Percentiles rank a stretch among this genome's conserved stretches.
phyloP scores from a whole-genome alignment of 192 early-diverging fungal genomes.

The Rhizophagus prolifer region DNA sequence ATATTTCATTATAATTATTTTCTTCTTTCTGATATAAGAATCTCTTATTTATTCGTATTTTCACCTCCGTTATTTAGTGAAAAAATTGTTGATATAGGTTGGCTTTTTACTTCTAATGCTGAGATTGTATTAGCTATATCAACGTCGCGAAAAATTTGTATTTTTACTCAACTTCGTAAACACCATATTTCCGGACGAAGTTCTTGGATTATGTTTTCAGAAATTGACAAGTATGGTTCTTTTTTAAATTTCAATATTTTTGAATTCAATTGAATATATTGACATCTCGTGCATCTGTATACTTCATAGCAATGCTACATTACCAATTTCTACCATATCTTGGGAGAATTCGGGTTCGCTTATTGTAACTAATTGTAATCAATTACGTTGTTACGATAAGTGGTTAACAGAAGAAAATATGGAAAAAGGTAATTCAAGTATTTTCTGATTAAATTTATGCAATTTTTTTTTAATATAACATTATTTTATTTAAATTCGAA shows the following conservation, averaged over 20 bases:
- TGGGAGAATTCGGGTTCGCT: slow-evolving; percentile 63
- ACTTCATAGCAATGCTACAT: slow-evolving; percentile 19
- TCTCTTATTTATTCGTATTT: not conserved
- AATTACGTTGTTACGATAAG: slow-evolving; percentile 60
- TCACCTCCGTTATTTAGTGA: slow-evolving; percentile 36
- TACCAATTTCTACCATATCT: slow-evolving; percentile 46
- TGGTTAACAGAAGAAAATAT: slow-evolving; percentile 62
- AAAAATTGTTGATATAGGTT: slow-evolving; percentile 59
- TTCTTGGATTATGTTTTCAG: slow-evolving; percentile 54
- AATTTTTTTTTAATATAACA: slow-evolving; percentile 21
- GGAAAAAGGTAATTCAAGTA: slow-evolving; percentile 27
- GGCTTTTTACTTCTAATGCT: slow-evolving; percentile 75
- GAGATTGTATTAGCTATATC: slow-evolving; percentile 71
- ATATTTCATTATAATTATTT: slow-evolving; percentile 1
- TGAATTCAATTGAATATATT: not conserved
- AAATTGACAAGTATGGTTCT: slow-evolving; percentile 47
- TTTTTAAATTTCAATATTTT: slow-evolving; percentile 33
- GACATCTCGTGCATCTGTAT: not conserved
- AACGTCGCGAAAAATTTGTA: slow-evolving; percentile 47
- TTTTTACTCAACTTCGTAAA: slow-evolving; percentile 62
- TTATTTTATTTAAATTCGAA: slow-evolving; percentile 17
- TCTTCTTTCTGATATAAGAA: not conserved
- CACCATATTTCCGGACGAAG: slow-evolving; percentile 34
- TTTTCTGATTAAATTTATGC: slow-evolving; percentile 10
- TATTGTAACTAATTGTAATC: slow-evolving; percentile 53